Conservation (phyloP, 192 early-diverging fungal species). For the Dimargaris cristalligena region DNA sequence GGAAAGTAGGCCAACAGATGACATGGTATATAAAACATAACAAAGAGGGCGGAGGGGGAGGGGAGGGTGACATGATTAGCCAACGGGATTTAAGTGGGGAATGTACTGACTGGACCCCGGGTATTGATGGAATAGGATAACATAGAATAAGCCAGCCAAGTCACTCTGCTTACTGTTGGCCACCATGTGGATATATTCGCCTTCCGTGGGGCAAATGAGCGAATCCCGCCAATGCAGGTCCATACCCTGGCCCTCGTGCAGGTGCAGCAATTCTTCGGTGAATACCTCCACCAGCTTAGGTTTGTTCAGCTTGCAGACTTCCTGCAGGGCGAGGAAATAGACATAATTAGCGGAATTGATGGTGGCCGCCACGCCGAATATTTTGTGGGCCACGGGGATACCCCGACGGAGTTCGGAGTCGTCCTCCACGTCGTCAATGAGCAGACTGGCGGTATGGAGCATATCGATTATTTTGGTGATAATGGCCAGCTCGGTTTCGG, state of each 20-base stretch:
- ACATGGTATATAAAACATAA: too few relatives aligned
- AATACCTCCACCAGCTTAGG: constrained; percentile 64
- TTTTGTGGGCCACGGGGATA: constrained; percentile 83
- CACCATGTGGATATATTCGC: constrained; percentile 90
- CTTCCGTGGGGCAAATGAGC: constrained; percentile 76
- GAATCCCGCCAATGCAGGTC: constrained; percentile 93
- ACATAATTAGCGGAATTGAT: constrained; percentile 98
- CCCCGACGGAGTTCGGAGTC: constrained; percentile 77
- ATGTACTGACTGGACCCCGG: too few relatives aligned
- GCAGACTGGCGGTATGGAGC: constrained; percentile 84
- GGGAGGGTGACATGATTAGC: too few relatives aligned
- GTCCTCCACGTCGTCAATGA: constrained; percentile 97
- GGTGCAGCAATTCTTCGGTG: constrained; percentile 75
- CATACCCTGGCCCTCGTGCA: constrained; percentile 96
- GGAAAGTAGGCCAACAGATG: too few relatives aligned
- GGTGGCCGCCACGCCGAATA: constrained; percentile 79
- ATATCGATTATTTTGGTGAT: constrained; percentile 79
- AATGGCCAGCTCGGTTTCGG: constrained; percentile 37
- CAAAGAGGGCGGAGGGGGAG: too few relatives aligned
- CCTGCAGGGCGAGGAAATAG: constrained; percentile 81
- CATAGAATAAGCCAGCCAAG: too few relatives aligned
- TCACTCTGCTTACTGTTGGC: constrained; percentile 82
- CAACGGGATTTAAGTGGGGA: too few relatives aligned
- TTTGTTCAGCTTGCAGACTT: constrained; percentile 43
- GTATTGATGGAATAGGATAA: too few relatives aligned